Conservation (phyloP, 176 grass and related monocot species). For the Phoenix dactylifera region DNA sequence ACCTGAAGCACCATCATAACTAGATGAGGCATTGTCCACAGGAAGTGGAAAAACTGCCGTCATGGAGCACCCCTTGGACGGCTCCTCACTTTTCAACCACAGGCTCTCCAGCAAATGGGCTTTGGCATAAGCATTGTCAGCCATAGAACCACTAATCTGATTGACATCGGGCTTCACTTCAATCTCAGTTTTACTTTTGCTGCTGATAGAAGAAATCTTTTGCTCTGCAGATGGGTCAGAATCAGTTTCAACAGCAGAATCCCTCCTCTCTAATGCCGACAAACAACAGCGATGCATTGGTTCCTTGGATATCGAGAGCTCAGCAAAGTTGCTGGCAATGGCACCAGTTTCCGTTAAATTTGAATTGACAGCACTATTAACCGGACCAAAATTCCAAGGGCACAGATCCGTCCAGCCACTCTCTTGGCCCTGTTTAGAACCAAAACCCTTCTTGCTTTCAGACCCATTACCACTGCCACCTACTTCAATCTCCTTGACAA, state of each 20-base stretch:
- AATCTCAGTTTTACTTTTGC: conserved; percentile 59
- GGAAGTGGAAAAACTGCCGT: conserved; percentile 18
- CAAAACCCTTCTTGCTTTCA: conserved; percentile 34
- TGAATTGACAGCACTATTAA: conserved; percentile 16
- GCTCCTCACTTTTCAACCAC: conserved; percentile 53
- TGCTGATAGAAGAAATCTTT: conserved; percentile 38
- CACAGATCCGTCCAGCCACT: conserved; percentile 52
- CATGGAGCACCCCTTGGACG: conserved; percentile 65
- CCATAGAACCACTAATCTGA: conserved; percentile 25
- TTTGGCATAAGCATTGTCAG: conserved; percentile 20
- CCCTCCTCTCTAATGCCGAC: conserved; percentile 38
- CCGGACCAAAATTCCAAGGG: conserved; percentile 69
- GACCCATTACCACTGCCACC: conserved; percentile 33
- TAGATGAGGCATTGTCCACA: conserved; percentile 42
- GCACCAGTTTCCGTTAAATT: conserved; percentile 3
- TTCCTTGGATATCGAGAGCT: conserved; percentile 59
- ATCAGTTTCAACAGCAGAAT: conserved; percentile 37
- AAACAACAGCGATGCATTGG: conserved; percentile 31
- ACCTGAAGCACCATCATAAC: conserved; percentile 28
- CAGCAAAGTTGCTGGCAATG: conserved; percentile 52
- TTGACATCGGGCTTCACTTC: conserved; percentile 25
- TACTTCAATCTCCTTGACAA: conserved; percentile 92
- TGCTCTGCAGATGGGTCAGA: conserved; percentile 31
- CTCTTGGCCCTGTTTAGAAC: conserved; percentile 26
- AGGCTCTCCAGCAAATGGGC: conserved; percentile 10